Base-by-base conservation (phyloP, 495 filamentous ascomycete species). In the Tuber brumale region DNA sequence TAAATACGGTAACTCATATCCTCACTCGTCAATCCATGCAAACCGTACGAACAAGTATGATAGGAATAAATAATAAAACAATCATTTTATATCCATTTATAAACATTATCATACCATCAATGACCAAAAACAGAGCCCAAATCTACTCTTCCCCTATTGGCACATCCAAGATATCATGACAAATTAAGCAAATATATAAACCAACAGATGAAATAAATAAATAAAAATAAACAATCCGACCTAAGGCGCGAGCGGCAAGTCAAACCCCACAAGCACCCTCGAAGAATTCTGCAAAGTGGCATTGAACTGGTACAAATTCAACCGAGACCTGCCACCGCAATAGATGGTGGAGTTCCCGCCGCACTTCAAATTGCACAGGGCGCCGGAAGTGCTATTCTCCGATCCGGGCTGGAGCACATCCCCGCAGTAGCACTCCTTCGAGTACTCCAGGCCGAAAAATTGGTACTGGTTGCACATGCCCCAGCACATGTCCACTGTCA, bases 391-490 rank as follows among this genome's bases (percentile, higher is more conserved):
- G n/a, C 70, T 69, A 41, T 76, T 76, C 19, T 45, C 44, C 44
- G 77, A 69, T n/a, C 73, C 45, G 9, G 69, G 41, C 70, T 76
- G 71, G n/a, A 79, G 57, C 0, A 72, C 77, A 42, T 84, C 75
- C 5, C 84, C 85, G 70, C 84, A 85, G 75, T 85, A 85, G 73
- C 85, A 86, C 69, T 86, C 85, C 39, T 79, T 77, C 5, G 76
- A 74, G 72, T 85, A 85, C 74, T 86, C 85, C 39, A 83, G 75
- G 21, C 84, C 83, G 69, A 85, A 84, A 66, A 82, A 86, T 10
- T 70, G 77, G 43, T 81, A 83, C 1, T 82, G 81, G 39, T 76
- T 74, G 70, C 85, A 85, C 51, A 70, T 77, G 10, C 76, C 77
- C 23, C 79, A 81, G 72, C 85, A 86, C n/a, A n/a, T 78, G 45